Base-by-base conservation (phyloP, 129 eudicot species). In the Centella asiatica region DNA sequence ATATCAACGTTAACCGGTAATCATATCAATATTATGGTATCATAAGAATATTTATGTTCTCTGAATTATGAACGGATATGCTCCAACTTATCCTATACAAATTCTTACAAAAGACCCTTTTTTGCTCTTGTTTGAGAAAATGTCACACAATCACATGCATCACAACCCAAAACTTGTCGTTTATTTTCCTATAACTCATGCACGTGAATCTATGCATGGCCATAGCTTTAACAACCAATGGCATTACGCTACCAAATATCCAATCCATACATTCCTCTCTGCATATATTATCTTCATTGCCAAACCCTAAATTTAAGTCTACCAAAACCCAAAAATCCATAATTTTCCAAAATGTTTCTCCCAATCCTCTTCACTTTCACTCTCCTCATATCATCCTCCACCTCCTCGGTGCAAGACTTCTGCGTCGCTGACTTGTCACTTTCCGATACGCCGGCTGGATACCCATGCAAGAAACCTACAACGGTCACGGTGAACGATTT, bases 331-430 rank as follows among this genome's bases (percentile, higher is more conserved):
- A 56, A 18, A 24, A 64, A 49, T 65, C 27, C 25, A 44, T 44
- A 24, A 37, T 44, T 29, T 1, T 36, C 18, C 2, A 61, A 70
- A 62, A 76, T 81, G 80, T 36, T 31, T 74, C 58, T 78, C 61
- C 80, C 58, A n/a, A 17, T 36, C 32, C 36, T 81, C 46, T 24
- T 81, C 72, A 48, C 74, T 10, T 26, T 84, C 61, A 66, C 70
- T 13, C 71, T 81, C 69, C 80, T 84, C 55, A 6, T 76, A 39
- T 67, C 74, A 33, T 62, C 83, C 60, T 32, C 96, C 0, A 60
- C 57, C n/a, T 85, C 93, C 23, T 70, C 82, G 8, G 95, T 80
- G 28, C 79, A 74, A 19, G 97, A 89, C 73, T 89, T 89, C 67
- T 89, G 97, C 52, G 95, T 89, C 0, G 97, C 86, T 4, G 97